Evolutionary conservation across 192 early-diverging fungal species (phyloP).

Genomic region (Linnemannia zychae): DNA sequence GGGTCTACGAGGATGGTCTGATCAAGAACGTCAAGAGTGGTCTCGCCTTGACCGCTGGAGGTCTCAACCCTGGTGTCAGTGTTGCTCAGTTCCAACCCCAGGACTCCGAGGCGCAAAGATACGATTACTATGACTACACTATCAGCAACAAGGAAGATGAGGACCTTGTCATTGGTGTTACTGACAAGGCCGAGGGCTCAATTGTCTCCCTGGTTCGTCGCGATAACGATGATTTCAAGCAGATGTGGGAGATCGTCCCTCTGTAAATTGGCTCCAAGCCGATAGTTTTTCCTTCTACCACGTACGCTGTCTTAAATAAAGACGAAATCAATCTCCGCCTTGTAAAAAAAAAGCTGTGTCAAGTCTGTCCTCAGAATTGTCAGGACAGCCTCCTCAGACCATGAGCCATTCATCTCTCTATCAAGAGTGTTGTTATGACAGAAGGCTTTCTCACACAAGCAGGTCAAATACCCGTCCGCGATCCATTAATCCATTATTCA

Average conservation of each 20-base stretch:
- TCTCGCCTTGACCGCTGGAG: constrained; percentile 8
- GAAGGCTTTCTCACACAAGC: neutral
- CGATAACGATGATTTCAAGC: constrained; percentile 16
- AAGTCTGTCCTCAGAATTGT: neutral
- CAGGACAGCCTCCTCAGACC: neutral
- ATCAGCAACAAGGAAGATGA: constrained; percentile 16
- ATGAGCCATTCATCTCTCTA: neutral
- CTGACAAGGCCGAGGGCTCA: neutral
- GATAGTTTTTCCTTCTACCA: neutral
- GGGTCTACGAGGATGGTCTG: constrained; percentile 16
- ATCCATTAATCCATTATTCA: neutral
- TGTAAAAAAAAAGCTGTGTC: neutral
- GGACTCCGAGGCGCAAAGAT: neutral
- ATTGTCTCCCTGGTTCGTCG: constrained; percentile 2
- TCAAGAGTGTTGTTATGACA: neutral
- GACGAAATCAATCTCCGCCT: neutral
- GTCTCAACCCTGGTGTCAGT: neutral
- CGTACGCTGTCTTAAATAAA: constrained; percentile 3
- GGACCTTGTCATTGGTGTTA: constrained; percentile 19
- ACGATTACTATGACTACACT: constrained; percentile 23
- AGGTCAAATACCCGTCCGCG: neutral
- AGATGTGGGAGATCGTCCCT: constrained; percentile 9
- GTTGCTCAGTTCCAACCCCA: neutral
- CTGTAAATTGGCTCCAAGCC: neutral
- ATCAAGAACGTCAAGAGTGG: constrained; percentile 24